Evolutionary conservation across 768 basidiomycete genomes (phyloP), one percentile per base, ranked within the genome.

Genomic region (Phlebiopsis gigantea): DNA sequence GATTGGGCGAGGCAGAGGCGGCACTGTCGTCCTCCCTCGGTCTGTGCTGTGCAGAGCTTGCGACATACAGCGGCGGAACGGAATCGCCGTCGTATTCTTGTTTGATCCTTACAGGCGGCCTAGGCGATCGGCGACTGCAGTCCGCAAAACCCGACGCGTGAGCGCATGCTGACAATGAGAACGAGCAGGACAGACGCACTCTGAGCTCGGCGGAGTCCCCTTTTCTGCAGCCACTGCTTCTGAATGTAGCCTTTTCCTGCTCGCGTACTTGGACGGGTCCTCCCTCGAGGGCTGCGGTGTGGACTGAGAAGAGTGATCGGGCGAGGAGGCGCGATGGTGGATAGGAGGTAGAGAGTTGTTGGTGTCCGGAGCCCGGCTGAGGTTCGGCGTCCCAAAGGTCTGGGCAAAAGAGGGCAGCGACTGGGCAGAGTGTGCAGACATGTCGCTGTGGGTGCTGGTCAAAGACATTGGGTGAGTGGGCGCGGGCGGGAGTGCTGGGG

Each of bases 331-430:
- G 63, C 71, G 75, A 45, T 74, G 63, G 55, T 87, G 83, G 48
- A 88, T 87, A 54, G 86, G 87, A 10, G 88, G 87, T 2, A 89
- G 74, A 42, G 68, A 72, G 68, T 83, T 85, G 69, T 72, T 80
- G 55, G 73, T 72, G 31, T 74, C 68, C 1, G 79, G 69, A 21
- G 83, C 75, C 57, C 71, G 77, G 69, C 68, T 74, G 54, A 87
- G 71, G 5, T 83, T 82, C 1, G 79, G 78, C 51, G 63, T 73
- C 67, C 78, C 81, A 72, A 91, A 91, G 0, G 89, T 81, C 72
- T 87, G 84, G 1, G 85, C 83, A 70, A 91, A 91, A 43, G 89
- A 87, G 41, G 89, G 89, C 39, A 91, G 81, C 9, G 87, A 84
- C 68, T 84, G 85, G 59, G 75, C 72, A 59, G 72, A 69, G 63